Conservation (phyloP, 140 eudicot genomes). For the Anethum foeniculum region DNA sequence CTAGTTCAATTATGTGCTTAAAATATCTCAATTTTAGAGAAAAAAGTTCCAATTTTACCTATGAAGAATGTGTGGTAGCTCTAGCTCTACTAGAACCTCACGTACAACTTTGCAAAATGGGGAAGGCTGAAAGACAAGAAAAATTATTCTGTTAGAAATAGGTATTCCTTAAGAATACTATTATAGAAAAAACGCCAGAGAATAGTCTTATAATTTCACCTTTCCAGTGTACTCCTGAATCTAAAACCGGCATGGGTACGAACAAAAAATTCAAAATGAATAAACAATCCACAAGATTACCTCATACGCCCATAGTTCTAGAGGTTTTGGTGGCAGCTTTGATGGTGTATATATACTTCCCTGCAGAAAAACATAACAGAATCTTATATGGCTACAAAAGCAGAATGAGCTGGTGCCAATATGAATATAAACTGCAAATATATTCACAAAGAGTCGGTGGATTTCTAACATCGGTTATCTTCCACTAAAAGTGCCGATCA, state of each 20-base stretch:
- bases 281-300: background rate
- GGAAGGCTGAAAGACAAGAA: conserved; percentile 47
- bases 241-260: background rate
- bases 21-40: background rate
- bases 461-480: background rate
- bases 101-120: conserved; percentile 97
- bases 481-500: background rate
- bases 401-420: background rate
- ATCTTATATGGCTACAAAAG: background rate
- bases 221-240: background rate
- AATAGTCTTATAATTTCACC: conserved; percentile 10
- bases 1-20: background rate
- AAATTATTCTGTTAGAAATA: background rate
- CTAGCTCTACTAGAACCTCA: conserved; percentile 93
- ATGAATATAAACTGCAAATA: background rate
- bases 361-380: conserved; percentile 29
- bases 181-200: background rate
- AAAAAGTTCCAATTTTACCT: conserved; percentile 40
- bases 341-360: conserved; percentile 10
- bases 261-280: background rate
- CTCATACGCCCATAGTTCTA: conserved; percentile 14
- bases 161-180: background rate
- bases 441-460: background rate
- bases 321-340: conserved; percentile 5
- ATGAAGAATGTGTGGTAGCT: conserved; percentile 84